Base-by-base conservation (phyloP, 2,329 filamentous ascomycete species). In the Pseudomassariella vexata region DNA sequence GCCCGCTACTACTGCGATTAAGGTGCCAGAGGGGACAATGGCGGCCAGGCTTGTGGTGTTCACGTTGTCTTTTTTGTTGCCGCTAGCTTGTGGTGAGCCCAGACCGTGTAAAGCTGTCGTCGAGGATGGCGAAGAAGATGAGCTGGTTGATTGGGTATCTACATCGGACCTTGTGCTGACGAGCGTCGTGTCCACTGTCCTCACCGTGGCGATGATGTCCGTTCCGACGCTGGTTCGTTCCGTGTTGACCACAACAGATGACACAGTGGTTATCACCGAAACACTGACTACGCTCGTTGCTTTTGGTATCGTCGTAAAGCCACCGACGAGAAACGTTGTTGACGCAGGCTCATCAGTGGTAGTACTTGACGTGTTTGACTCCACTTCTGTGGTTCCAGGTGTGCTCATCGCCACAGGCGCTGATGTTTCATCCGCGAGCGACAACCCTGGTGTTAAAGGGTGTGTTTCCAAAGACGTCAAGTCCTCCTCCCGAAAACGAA, bases 401-500 rank as follows among this genome's bases (percentile, higher is more conserved):
- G 20, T 19, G 6, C 9, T 11, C 5, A 37, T 17, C 10, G 30
- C 12, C 9, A 10, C 12, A 10, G 15, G 10, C 4, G 15, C 6
- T 15, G 19, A 28, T 16, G 24, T n/a, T 8, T 10, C 14, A 4
- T 24, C 39, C 10, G 38, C 46, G 9, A 53, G 36, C 5, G 30
- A 37, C 10, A 56, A 37, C 6, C 55, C 55, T 0, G 58, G 56
- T 3, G 48, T 56, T 28, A 61, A 42, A 0, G 59, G 58, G 24
- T 62, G 52, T n/a, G 57, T 63, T 26, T 56, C 53, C 19, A 62
- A 43, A 9, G 40, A 32, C 9, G 39, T 42, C 21, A 62, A 39
- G 34, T 63, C 58, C 15, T 44, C 42, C 16, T 57, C 51, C 4
- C 49, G 50, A 47, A 55, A 62, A 18, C 59, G 56, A 35, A 60